Evolutionary conservation across 352 stramenopile genomes (phyloP), one percentile per base, ranked within the genome.

Genomic region (Phytophthora hybrid): DNA sequence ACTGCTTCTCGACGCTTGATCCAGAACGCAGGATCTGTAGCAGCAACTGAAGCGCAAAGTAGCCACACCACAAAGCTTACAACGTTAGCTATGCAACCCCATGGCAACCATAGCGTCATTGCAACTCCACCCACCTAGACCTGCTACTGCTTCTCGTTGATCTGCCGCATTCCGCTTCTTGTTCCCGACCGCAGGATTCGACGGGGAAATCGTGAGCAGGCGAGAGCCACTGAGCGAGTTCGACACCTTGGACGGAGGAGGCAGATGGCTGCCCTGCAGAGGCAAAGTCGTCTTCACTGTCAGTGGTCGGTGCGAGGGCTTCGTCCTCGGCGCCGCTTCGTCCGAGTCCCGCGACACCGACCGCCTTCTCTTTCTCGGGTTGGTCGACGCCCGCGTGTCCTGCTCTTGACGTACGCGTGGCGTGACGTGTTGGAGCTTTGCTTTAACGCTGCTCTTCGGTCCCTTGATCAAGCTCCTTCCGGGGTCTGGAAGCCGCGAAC

Each of bases 1-100:
- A 79, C 77, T 23, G 54, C 57, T 58, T 74, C 37, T 63, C 78
- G 77, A 23, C 80, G 74, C 51, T 78, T 72, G 51, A 80, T 74
- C 80, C 80, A 87, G 57, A 83, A 87, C 34, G 63, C 74, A 37
- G 80, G 72, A 2, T 82, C 68, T 1, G 73, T 70, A 29, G 72
- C 64, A 32, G 26, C 72, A 66, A 59, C 7, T 44, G 58, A 26
- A 26, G 23, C 18, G 16, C 37, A 44, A 44, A 44, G 16, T 44
- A 14, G 18, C 16, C 11, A 14, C 37, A 44, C 11, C 37, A 44
- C 37, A 44, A 18, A 44, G 37, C 3, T 18, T 18, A 44, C 37
- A 46, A 6, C 16, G 68, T 52, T 9, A 71, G 62, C 21, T 61
- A 39, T 29, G 34, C 5, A 67, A n/a, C 9, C 8, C 57, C 21